These are phyloP conservation scores for Aspergillus funiculosus DNA, from an alignment of 495 filamentous ascomycete species.

Conservation along the genomic window DNA sequence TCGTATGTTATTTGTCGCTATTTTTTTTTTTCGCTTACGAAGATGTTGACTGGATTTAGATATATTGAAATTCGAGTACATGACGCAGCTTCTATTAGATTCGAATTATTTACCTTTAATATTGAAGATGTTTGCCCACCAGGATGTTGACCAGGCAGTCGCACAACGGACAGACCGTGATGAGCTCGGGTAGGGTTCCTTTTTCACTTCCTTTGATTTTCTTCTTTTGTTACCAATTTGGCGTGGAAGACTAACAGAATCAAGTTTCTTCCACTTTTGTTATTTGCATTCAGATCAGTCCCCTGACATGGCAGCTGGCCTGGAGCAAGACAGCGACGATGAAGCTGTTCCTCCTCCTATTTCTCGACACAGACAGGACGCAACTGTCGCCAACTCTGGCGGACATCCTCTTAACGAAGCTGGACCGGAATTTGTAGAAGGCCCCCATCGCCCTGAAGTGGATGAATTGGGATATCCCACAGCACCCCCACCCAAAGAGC, in stretches of 20 bases:
- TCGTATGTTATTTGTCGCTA: too few species aligned
- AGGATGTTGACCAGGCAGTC: slow-evolving; percentile 85
- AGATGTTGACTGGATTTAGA: slow-evolving; percentile 49
- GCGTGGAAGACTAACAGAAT: slow-evolving; percentile 21
- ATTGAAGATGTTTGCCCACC: slow-evolving; percentile 85
- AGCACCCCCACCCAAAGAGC: slow-evolving; percentile 57
- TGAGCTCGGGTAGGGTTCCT: slow-evolving; percentile 65
- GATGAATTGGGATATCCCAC: slow-evolving; percentile 81
- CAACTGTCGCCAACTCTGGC: slow-evolving; percentile 21
- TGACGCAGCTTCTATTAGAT: slow-evolving; percentile 88
- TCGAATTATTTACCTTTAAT: slow-evolving; percentile 90
- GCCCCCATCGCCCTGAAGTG: slow-evolving; percentile 62
- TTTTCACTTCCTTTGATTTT: neutral
- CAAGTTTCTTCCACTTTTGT: slow-evolving; percentile 86
- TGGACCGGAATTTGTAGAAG: slow-evolving; percentile 30
- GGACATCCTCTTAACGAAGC: slow-evolving; percentile 32
- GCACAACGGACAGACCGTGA: slow-evolving; percentile 77
- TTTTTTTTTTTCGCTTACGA: too few species aligned
- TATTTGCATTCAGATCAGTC: slow-evolving; percentile 50
- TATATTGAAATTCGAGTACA: slow-evolving; percentile 90
- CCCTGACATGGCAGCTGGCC: slow-evolving; percentile 22
- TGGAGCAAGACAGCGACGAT: slow-evolving; percentile 49
- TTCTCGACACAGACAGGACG: slow-evolving; percentile 45
- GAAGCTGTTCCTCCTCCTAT: slow-evolving; percentile 84
- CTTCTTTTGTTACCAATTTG: too few species aligned